Percentiles rank a stretch among this genome's conserved stretches.
These are phyloP conservation scores for Dichotomopilus funicola DNA, from an alignment of 2,329 filamentous ascomycete genomes.

Conservation along the genomic window DNA sequence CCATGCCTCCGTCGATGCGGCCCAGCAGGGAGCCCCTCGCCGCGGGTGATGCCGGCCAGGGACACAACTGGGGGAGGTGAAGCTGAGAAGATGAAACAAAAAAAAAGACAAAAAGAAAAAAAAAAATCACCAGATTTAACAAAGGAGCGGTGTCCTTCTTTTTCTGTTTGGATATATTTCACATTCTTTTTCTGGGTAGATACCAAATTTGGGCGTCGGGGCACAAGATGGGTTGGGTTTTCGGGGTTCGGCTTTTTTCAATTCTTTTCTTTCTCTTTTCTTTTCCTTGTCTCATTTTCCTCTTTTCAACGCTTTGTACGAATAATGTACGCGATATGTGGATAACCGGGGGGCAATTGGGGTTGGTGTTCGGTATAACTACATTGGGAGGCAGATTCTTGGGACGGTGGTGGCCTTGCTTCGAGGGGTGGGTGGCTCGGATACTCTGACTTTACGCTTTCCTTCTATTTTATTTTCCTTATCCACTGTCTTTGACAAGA, in stretches of 20 bases:
- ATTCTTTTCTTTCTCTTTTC: background rate
- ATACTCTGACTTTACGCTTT: background rate
- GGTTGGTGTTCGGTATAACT: constrained; percentile 3
- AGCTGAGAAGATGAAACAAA: background rate
- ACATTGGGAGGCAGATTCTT: constrained; percentile 4
- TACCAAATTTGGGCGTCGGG: constrained; percentile 14
- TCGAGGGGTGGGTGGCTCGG: too few relatives aligned
- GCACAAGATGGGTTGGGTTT: constrained; percentile 4
- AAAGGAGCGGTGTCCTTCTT: background rate
- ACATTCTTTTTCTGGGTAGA: constrained; percentile 11
- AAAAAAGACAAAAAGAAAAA: too few relatives aligned
- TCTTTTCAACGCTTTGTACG: constrained; percentile 10
- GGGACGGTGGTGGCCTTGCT: too few relatives aligned
- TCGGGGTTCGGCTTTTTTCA: background rate
- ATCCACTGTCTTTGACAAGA: background rate
- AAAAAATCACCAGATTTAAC: too few relatives aligned
- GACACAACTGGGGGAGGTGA: constrained; percentile 23
- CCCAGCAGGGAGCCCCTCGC: constrained; percentile 15
- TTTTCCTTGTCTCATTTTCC: background rate
- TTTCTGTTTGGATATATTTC: constrained; percentile 15
- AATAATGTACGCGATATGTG: constrained; percentile 18
- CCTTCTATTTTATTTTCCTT: background rate
- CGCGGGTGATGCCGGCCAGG: constrained; percentile 11
- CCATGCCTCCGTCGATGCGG: constrained; percentile 21
- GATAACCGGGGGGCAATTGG: background rate